Conservation (phyloP, 805 yeast genomes). For the Isabelozyma rhagii region DNA sequence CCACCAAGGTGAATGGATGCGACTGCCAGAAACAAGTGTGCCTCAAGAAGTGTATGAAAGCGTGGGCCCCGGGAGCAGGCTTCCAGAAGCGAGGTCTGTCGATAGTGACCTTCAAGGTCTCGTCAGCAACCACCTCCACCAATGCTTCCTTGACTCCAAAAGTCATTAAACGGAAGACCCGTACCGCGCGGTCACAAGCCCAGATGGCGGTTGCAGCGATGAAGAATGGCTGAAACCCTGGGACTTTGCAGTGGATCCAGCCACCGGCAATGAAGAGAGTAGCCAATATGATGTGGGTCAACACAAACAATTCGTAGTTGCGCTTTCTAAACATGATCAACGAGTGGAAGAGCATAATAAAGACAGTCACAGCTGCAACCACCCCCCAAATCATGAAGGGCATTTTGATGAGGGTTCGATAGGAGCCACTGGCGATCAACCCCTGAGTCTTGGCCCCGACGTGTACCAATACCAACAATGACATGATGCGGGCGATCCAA, state of each 20-base stretch:
- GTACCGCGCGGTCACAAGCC: conserved; percentile 28
- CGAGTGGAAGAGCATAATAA: conserved; percentile 21
- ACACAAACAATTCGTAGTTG: conserved; percentile 49
- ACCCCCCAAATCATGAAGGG: conserved; percentile 32
- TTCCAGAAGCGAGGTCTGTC: conserved; percentile 47
- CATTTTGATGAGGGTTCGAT: conserved; percentile 14
- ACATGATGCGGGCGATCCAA: conserved; percentile 56
- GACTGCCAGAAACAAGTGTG: conserved; percentile 45
- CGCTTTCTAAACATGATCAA: conserved; percentile 58
- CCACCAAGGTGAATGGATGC: conserved; percentile 42
- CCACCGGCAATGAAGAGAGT: conserved; percentile 47
- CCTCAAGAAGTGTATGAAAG: conserved; percentile 37
- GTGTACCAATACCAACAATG: conserved; percentile 52
- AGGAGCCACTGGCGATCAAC: conserved; percentile 21
- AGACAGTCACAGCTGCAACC: conserved; percentile 22
- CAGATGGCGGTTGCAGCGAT: conserved; percentile 26
- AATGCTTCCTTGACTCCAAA: conserved; percentile 38
- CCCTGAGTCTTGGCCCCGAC: conserved; percentile 53
- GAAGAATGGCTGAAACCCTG: conserved; percentile 20
- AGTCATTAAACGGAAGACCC: conserved; percentile 27
- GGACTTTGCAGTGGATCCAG: conserved; percentile 60
- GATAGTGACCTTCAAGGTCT: conserved; percentile 46
- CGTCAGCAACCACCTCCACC: conserved; percentile 39
- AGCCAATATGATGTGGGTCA: conserved; percentile 25
- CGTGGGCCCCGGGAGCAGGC: conserved; percentile 37